Evolutionary conservation across 2,329 filamentous ascomycete species (phyloP).

Genomic region (Xylariaceae sp.): DNA sequence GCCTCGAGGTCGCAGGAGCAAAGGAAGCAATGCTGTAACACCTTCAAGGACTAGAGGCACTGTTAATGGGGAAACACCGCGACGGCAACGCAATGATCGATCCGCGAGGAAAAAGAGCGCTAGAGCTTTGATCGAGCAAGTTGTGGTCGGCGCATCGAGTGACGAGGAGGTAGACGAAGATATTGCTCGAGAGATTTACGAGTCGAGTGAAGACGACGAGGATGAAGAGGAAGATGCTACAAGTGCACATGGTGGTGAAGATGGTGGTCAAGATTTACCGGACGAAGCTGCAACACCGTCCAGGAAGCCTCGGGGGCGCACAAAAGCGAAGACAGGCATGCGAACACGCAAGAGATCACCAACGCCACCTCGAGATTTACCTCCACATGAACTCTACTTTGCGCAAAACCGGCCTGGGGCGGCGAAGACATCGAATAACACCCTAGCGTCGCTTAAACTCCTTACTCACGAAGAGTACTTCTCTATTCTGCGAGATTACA

Average conservation of each 20-base stretch:
- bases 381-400: constrained; percentile 91
- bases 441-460: constrained; percentile 72
- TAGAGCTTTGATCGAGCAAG: constrained; percentile 74
- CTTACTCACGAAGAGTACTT: constrained; percentile 95
- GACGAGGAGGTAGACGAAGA: constrained; percentile 76
- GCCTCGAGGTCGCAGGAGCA: constrained; percentile 31
- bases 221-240: constrained; percentile 44
- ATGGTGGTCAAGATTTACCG: constrained; percentile 36
- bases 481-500: constrained; percentile 64
- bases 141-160: constrained; percentile 65
- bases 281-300: constrained; percentile 47
- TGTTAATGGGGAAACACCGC: constrained; percentile 60
- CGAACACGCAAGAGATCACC: constrained; percentile 67
- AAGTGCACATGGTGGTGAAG: constrained; percentile 33
- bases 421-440: constrained; percentile 86
- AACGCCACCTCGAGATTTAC: constrained; percentile 80
- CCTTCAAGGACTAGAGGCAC: constrained; percentile 35
- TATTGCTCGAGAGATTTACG: constrained; percentile 72
- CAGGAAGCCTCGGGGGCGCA: constrained; percentile 55
- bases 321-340: constrained; percentile 43
- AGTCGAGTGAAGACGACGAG: constrained; percentile 59
- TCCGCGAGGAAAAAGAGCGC: constrained; percentile 89
- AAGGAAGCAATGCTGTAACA: constrained; percentile 26
- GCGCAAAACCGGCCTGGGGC: constrained; percentile 85
- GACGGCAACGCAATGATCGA: constrained; percentile 73